Conservation (phyloP, 2,329 filamentous ascomycete species). For the Septoria linicola region DNA sequence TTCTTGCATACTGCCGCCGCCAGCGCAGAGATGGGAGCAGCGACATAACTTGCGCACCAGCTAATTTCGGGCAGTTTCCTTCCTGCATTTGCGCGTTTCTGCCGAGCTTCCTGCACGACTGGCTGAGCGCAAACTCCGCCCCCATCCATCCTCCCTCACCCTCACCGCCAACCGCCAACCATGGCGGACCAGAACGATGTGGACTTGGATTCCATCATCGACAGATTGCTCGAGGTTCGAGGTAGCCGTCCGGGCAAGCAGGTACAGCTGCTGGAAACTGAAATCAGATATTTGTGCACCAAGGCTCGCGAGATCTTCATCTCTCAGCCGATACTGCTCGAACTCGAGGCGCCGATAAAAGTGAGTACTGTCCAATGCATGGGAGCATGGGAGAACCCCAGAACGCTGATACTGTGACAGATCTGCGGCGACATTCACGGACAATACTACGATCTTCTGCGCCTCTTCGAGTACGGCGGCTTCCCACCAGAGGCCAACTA, state of each 20-base stretch:
- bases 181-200: constrained; percentile 85
- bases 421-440: constrained; percentile 99
- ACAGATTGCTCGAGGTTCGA: constrained; percentile 93
- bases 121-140: constrained; percentile 27
- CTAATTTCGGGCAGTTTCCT: constrained; percentile 24
- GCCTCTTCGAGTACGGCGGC: constrained; percentile 96
- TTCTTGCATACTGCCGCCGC: neutral
- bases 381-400: constrained; percentile 3
- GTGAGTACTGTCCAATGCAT: constrained; percentile 58
- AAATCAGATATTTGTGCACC: constrained; percentile 96
- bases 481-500: constrained; percentile 99
- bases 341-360: constrained; percentile 99
- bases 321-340: constrained; percentile 94
- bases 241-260: constrained; percentile 98
- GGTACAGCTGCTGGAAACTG: constrained; percentile 91
- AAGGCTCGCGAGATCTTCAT: constrained; percentile 99
- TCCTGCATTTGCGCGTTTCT: constrained; percentile 17
- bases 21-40: constrained; percentile 1
- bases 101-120: constrained; percentile 16
- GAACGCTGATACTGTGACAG: constrained; percentile 51
- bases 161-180: constrained; percentile 35
- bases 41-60: neutral
- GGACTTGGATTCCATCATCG: constrained; percentile 99
- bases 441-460: constrained; percentile 96
- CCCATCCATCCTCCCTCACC: constrained; percentile 11